Conservation (phyloP, 768 basidiomycete genomes). For the Russula abietina region DNA sequence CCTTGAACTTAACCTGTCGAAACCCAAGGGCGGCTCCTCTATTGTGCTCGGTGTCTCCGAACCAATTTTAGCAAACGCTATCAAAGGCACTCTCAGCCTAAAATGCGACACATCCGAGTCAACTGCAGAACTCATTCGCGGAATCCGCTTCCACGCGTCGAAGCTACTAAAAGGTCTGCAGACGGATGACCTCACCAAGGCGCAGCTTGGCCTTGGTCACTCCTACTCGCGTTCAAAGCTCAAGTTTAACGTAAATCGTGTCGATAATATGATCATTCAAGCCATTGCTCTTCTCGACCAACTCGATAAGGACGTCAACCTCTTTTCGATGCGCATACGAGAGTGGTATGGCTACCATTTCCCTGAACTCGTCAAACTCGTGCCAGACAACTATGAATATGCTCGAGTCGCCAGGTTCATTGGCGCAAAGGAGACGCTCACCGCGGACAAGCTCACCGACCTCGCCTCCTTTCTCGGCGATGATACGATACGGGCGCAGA, state of each 20-base stretch:
- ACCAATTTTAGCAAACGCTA: slow-evolving; percentile 62
- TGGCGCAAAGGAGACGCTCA: slow-evolving; percentile 78
- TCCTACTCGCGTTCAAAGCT: slow-evolving; percentile 96
- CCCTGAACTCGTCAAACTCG: slow-evolving; percentile 90
- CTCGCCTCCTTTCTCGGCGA: slow-evolving; percentile 77
- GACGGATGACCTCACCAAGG: slow-evolving; percentile 80
- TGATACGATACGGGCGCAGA: slow-evolving; percentile 80
- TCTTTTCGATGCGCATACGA: slow-evolving; percentile 95
- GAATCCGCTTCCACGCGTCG: slow-evolving; percentile 84
- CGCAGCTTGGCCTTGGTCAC: slow-evolving; percentile 95
- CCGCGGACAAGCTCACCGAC: slow-evolving; percentile 74
- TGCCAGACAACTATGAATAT: slow-evolving; percentile 92
- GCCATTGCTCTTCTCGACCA: slow-evolving; percentile 97
- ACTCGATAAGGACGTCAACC: slow-evolving; percentile 98
- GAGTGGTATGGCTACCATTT: slow-evolving; percentile 99
- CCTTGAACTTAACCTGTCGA: slow-evolving; percentile 82
- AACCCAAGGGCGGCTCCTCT: slow-evolving; percentile 60
- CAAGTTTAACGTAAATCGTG: slow-evolving; percentile 94
- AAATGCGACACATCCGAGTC: slow-evolving; percentile 78
- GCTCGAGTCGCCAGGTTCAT: slow-evolving; percentile 81
- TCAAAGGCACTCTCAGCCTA: slow-evolving; percentile 66
- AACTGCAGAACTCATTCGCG: slow-evolving; percentile 81
- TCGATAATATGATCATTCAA: slow-evolving; percentile 99
- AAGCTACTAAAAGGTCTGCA: slow-evolving; percentile 88
- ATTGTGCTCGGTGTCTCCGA: slow-evolving; percentile 80